Base-by-base conservation (phyloP, 192 early-diverging fungal genomes). In the Kickxella alabastrina region DNA sequence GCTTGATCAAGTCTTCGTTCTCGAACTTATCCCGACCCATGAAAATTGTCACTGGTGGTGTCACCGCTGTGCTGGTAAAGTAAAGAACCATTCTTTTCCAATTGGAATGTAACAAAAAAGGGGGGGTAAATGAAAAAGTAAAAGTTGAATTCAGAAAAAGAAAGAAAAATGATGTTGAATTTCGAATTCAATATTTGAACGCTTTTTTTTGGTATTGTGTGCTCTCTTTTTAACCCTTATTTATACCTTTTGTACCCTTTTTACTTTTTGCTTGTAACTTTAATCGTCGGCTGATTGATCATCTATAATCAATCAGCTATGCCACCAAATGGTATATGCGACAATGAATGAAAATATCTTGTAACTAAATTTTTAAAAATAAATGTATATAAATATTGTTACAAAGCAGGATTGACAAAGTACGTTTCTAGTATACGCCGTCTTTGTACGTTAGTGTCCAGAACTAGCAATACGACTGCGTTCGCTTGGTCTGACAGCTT, bases 21-120 rank as follows among this genome's bases (percentile, higher is more conserved):
- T 99, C 96, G 65, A 84, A 94, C 72, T 96, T 97, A 79, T 99
- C 93, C 66, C 91, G 95, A 53, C 96, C 96, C 92, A 99, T 95
- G 63, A 95, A 99, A 29, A 99, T 85, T 21, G 71, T 65, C 22
- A 85, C 88, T 3, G 91, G 80, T 21, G 88, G 87, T 23, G 79
- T 65, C 19, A 84, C 84, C 40, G 42, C 79, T 37, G 73, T 85
- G 53, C 82, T 84, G 4, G 85, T 83, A 58, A 85, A 89, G 47
- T 87, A 89, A 17, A 85, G 71, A 18, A 89, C 87, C 87, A 89
- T 89, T 14, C 2, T 42, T 43, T 24, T 32, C 24, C 18, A 1
- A 36, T 14, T n/a, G 22, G 37, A 24, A 21, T 41, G 18, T 19
- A 41, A 41, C 18, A 22, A 41, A 19, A 41, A 41, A 41, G 18